phyloP scores from a whole-genome alignment of 2,329 filamentous ascomycete genomes.

The Periglandula ipomoeae region DNA sequence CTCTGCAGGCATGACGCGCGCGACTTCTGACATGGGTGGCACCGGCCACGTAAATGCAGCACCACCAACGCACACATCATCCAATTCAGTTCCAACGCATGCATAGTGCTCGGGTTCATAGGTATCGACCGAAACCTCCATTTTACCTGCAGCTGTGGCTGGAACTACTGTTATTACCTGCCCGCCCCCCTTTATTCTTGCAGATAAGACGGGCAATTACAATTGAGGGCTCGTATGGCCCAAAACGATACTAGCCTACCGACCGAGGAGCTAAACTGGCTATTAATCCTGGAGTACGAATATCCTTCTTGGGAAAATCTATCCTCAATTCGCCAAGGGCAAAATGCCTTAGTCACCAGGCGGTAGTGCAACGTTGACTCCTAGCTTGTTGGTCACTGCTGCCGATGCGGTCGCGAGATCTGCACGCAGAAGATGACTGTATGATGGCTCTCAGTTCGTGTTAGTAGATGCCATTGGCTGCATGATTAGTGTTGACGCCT shows the following conservation, averaged over 20 bases:
- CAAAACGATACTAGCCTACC: not conserved
- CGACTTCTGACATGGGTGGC: slow-evolving; percentile 10
- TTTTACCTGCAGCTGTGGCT: not conserved
- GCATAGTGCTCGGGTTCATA: not conserved
- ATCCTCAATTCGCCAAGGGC: not conserved
- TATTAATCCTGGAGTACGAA: not conserved
- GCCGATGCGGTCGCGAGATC: not conserved
- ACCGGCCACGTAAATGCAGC: slow-evolving; percentile 8
- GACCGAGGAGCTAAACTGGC: not conserved
- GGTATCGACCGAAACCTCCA: not conserved
- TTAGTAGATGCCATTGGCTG: not conserved
- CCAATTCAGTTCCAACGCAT: too few relatives aligned
- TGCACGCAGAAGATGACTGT: not conserved
- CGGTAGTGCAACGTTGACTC: not conserved
- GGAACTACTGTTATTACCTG: not conserved
- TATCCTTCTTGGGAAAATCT: not conserved
- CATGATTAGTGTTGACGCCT: not conserved
- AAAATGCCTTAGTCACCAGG: slow-evolving; percentile 1
- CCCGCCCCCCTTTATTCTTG: not conserved
- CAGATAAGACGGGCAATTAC: not conserved
- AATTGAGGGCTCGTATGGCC: not conserved
- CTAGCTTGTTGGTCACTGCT: not conserved
- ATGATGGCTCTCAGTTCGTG: not conserved
- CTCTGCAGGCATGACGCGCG: not conserved
- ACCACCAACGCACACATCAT: not conserved